Evolutionary conservation across 306 rosid genomes (phyloP), one percentile per base, ranked within the genome.

Genomic region (Quercus agrifolia): DNA sequence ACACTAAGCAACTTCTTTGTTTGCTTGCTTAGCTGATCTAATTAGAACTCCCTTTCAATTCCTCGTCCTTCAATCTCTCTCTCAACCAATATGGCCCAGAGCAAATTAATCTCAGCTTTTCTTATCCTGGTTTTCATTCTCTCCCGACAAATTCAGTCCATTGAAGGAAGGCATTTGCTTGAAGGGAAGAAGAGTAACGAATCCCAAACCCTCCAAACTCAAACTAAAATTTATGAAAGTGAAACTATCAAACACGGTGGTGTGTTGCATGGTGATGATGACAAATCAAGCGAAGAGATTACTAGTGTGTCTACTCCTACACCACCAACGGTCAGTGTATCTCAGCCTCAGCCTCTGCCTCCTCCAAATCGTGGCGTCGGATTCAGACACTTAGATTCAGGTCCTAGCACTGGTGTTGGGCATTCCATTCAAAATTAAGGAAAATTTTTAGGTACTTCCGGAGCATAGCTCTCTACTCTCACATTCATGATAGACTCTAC

Each of bases 391-490:
- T 35, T 35, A 0, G 31, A 75, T 17, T 91, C 97, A 0, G 94
- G 97, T 14, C 94, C 85, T 77, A 91, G 96, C 81, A 96, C 90
- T 13, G 90, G 92, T 9, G 88, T 86, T 74, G 93, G 93, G 74
- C 91, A 89, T 70, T 38, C 76, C 63, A 10, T 77, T 78, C 71
- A 86, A 31, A 61, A 79, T 18, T 70, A 86, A 72, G 81, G 18
- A 9, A 35, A 35, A 35, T 35, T 35, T 1, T 35, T 6, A 35
- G 0, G 41, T 35, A 35, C 2, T 35, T 35, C 3, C 2, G 41
- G 2, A 35, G 0, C 1, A 6, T 6, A 35, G 9, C 23, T 21
- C 23, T 21, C 23, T 21, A 21, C 2, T 35, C 2, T 35, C 1
- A 5, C 1, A 5, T 35, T 35, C 2, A 35, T 5, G 1, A 35